A percentile compares a stretch with the other conserved stretches of the same genome.
Conservation (phyloP, 2,329 filamentous ascomycete genomes). For the Microdochium paspali region DNA sequence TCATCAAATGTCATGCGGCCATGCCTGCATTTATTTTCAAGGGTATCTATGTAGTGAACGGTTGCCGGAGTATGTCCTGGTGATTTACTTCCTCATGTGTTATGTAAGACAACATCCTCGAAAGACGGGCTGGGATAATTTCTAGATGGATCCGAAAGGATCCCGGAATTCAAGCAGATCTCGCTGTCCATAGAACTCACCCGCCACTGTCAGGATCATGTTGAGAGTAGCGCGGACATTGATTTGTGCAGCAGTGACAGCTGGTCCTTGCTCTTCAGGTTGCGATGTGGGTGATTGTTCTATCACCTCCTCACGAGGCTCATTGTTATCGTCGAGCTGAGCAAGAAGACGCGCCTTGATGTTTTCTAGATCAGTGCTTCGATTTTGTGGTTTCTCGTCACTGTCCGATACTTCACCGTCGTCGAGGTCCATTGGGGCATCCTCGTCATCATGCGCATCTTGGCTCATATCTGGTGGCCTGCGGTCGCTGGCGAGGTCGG, state of each 20-base stretch:
- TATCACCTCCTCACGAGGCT: no score
- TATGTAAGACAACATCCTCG: no score
- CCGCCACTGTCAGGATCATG: conserved; percentile 83
- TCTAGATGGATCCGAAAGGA: conserved; percentile 36
- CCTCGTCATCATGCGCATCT: neutral
- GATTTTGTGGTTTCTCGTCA: conserved; percentile 11
- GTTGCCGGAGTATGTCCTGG: no score
- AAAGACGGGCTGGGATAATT: no score
- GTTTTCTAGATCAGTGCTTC: conserved; percentile 31
- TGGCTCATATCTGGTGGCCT: conserved; percentile 32
- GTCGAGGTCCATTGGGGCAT: conserved; percentile 16
- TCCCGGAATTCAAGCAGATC: conserved; percentile 73
- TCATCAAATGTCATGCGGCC: no score
- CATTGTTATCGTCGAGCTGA: conserved; percentile 23
- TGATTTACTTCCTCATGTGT: no score
- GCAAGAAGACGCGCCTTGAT: conserved; percentile 39
- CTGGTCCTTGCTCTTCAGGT: conserved; percentile 13
- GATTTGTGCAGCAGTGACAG: conserved; percentile 26
- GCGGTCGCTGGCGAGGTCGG: conserved; percentile 7
- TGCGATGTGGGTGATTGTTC: neutral
- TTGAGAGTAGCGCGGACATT: conserved; percentile 68
- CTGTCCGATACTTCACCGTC: conserved; percentile 27
- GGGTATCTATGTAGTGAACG: no score
- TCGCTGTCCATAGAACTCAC: conserved; percentile 81
- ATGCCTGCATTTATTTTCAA: no score